Evolutionary conservation across 2,329 filamentous ascomycete species (phyloP), one percentile per base, ranked within the genome.

Genomic region (Microcera coccophila): DNA sequence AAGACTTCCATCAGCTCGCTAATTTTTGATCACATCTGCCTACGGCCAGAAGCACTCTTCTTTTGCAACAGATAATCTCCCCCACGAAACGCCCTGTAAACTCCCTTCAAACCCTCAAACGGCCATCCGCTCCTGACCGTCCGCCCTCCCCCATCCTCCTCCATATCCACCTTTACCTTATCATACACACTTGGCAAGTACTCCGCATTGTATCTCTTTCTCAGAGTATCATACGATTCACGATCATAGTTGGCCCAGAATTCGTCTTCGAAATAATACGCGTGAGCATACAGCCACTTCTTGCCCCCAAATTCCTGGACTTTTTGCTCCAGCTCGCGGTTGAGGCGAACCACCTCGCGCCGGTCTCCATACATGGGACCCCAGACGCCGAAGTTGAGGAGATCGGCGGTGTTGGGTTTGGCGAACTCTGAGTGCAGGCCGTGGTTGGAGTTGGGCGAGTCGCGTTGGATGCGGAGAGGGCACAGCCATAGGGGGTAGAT

Each of bases 221-320:
- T 66, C 39, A 86, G 62, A 3, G 57, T 61, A 34, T 84, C 76
- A 48, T 87, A 85, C 56, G 76, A 77, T 7, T 65, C 53, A 28
- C 71, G 68, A 57, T 84, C 76, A 47, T 85, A 87, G 40, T 78
- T 71, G 9, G 67, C 61, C 82, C 83, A 86, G 59, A 87, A 87
- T 50, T 87, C 83, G 0, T 77, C 72, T 57, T 84, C 76, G 3
- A 73, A 77, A 60, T 85, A 85, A 62, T 82, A 86, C 0, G 80
- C 78, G 44, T 86, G 82, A 1, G 82, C 81, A 49, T 87, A 87
- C 1, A 87, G 64, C 70, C 81, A 85, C 63, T 86, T 86, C 68
- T 79, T 81, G 5, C 84, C 84, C 3, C 75, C 71, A 5, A 83
- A 69, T 19, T 76, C 73, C 8, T 72, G 70, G 0, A 85, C 69